A percentile compares a stretch with the other conserved stretches of the same genome.
These are phyloP conservation scores for Mucor mucedo DNA, from an alignment of 371 early-diverging fungal species.

Conservation along the genomic window DNA sequence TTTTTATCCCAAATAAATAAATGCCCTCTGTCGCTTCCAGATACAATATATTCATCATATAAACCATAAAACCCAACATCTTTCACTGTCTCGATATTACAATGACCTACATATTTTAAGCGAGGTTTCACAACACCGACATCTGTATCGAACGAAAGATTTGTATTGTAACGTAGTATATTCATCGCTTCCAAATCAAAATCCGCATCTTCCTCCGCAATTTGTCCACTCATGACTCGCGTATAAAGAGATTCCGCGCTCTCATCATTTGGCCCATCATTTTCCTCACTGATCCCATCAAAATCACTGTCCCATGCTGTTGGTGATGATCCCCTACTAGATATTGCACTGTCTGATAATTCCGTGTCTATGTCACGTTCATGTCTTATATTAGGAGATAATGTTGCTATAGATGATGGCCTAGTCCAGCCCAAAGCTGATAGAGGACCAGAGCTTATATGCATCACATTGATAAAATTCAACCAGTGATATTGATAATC, in stretches of 20 bases:
- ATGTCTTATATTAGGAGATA: too few species aligned
- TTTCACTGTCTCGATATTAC: constrained; percentile 68
- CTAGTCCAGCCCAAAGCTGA: too few species aligned
- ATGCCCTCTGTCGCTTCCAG: constrained; percentile 83
- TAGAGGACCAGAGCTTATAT: too few species aligned
- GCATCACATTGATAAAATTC: neutral
- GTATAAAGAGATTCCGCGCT: constrained; percentile 13
- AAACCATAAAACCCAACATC: constrained; percentile 81
- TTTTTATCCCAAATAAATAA: constrained; percentile 79
- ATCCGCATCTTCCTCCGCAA: constrained; percentile 22
- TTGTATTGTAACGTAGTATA: neutral
- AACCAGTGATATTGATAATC: neutral
- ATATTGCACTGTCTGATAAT: too few species aligned
- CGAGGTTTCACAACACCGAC: constrained; percentile 34
- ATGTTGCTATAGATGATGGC: too few species aligned
- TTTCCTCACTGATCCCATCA: neutral
- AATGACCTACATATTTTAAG: constrained; percentile 42
- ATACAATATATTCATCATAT: constrained; percentile 71
- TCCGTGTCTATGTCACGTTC: too few species aligned
- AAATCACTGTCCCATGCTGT: too few species aligned
- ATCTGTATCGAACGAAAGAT: constrained; percentile 20
- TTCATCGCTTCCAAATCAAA: constrained; percentile 23
- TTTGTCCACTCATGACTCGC: constrained; percentile 13
- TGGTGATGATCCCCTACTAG: neutral
- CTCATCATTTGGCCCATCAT: constrained; percentile 13